phyloP scores from a whole-genome alignment of 768 basidiomycete species.

The Amanita muscaria region DNA sequence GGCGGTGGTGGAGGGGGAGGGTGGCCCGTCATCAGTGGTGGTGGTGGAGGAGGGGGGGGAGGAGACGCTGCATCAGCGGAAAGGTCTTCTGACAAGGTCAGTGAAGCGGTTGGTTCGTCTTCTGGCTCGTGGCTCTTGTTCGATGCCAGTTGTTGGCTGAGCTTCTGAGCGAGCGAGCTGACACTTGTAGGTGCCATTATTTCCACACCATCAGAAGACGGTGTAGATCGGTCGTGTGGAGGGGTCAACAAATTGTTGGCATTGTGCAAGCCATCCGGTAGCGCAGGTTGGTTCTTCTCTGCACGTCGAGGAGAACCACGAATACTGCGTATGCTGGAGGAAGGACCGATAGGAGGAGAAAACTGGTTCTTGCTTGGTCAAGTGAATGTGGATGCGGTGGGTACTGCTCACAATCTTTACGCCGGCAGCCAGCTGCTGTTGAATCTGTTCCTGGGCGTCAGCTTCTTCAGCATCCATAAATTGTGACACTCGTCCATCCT shows the following conservation, averaged over 20 bases:
- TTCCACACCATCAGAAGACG: constrained; percentile 26
- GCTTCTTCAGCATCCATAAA: constrained; percentile 88
- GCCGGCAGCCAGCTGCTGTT: constrained; percentile 73
- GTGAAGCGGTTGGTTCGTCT: background rate
- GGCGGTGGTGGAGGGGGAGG: constrained; percentile 18
- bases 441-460: constrained; percentile 78
- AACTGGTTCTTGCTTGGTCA: constrained; percentile 34
- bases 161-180: constrained; percentile 52
- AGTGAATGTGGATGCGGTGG: background rate
- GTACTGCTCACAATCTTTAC: constrained; percentile 50
- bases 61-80: constrained; percentile 11
- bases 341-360: constrained; percentile 47
- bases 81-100: background rate
- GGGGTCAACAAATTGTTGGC: constrained; percentile 35
- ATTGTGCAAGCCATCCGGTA: constrained; percentile 29
- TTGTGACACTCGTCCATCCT: constrained; percentile 59
- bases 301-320: constrained; percentile 59
- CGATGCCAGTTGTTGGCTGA: constrained; percentile 47
- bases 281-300: constrained; percentile 35
- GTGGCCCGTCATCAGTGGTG: constrained; percentile 11
- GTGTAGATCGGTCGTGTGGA: constrained; percentile 30
- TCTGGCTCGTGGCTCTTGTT: constrained; percentile 34
- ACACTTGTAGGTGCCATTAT: constrained; percentile 11
- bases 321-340: constrained; percentile 60
- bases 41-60: constrained; percentile 2